Percentiles rank a stretch among this genome's conserved stretches.
phyloP scores from a whole-genome alignment of 163 green algal genomes.

The Trebouxia gelatinosa region DNA sequence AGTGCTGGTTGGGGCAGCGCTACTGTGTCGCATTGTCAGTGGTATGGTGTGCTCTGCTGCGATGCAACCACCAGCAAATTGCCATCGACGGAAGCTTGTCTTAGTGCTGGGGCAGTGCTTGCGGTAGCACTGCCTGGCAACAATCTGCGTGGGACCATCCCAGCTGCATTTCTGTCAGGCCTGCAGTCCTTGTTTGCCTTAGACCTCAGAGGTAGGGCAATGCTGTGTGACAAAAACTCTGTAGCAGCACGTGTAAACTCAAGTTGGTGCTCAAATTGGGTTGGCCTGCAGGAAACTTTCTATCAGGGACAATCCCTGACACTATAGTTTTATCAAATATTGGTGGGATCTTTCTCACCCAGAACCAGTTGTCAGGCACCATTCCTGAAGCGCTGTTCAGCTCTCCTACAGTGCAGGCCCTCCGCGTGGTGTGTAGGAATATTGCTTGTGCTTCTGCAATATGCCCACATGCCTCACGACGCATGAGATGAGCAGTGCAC shows the following conservation, averaged over 20 bases:
- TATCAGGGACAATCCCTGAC: not conserved
- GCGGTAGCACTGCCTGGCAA: constrained; percentile 6
- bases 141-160: not conserved
- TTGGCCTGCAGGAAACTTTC: not conserved
- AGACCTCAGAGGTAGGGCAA: not conserved
- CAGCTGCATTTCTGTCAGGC: not conserved
- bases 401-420: not conserved
- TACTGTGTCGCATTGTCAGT: not conserved
- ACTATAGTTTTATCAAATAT: not conserved
- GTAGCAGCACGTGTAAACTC: not conserved
- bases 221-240: not conserved
- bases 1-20: not conserved
- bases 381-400: not conserved
- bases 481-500: too few species aligned
- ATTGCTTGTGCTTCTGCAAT: too few species aligned
- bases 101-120: not conserved
- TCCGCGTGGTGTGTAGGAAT: not conserved
- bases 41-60: constrained; percentile 15
- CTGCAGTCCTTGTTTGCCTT: not conserved
- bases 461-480: too few species aligned
- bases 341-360: constrained; percentile 1
- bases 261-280: too few species aligned
- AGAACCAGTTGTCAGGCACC: not conserved
- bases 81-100: not conserved
- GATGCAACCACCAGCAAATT: not conserved